These are phyloP conservation scores for Artemisia annua DNA, from an alignment of 129 eudicot genomes.

Conservation along the genomic window DNA sequence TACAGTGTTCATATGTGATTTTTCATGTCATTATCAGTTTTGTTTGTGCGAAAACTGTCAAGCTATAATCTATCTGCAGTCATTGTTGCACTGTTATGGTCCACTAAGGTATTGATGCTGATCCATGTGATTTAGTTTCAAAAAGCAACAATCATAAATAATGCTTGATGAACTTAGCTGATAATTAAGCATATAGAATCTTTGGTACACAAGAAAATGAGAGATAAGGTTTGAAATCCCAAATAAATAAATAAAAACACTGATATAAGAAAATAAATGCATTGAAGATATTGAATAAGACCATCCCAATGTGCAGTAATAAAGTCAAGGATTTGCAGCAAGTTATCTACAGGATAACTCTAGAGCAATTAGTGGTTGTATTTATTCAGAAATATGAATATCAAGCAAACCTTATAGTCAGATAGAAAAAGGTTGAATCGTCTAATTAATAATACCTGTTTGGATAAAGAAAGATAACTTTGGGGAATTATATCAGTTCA, in stretches of 20 bases:
- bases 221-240: too few species aligned
- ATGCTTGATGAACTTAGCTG: not conserved
- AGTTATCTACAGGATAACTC: not conserved
- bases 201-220: too few species aligned
- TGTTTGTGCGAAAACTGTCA: not conserved
- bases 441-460: not conserved
- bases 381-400: constrained; percentile 7
- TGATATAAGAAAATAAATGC: not conserved
- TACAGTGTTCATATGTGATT: too few species aligned
- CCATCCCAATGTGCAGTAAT: not conserved
- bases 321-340: not conserved
- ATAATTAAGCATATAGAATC: too few species aligned
- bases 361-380: not conserved
- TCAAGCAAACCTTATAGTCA: not conserved
- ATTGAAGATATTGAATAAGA: constrained; percentile 1
- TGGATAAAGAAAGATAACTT: constrained; percentile 1
- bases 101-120: not conserved
- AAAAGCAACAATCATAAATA: not conserved
- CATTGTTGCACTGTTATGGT: not conserved
- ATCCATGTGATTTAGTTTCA: not conserved
- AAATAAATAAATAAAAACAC: not conserved
- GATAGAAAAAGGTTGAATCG: not conserved
- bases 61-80: not conserved
- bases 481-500: not conserved
- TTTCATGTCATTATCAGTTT: not conserved